Conservation (phyloP, 116 monocot genomes). For the Papilionanthe hybrid region DNA sequence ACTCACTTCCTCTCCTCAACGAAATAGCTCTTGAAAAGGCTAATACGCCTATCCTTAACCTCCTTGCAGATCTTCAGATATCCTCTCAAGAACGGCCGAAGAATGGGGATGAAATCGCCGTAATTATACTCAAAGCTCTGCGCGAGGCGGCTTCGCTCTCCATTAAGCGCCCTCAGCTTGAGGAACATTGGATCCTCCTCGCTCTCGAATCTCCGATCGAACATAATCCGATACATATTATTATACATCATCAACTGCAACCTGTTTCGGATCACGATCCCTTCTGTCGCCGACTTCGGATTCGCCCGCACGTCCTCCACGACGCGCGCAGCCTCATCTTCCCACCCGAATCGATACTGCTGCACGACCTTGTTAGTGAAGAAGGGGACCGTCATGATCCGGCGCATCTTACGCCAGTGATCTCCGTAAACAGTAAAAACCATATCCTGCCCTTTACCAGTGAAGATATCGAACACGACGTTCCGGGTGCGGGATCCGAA, state of each 20-base stretch:
- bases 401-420: slow-evolving; percentile 90
- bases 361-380: slow-evolving; percentile 97
- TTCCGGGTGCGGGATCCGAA: slow-evolving; percentile 85
- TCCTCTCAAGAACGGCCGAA: slow-evolving; percentile 31
- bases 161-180: slow-evolving; percentile 24
- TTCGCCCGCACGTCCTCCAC: slow-evolving; percentile 48
- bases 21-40: slow-evolving; percentile 35
- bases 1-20: slow-evolving; percentile 23
- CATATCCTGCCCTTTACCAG: slow-evolving; percentile 94
- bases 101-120: slow-evolving; percentile 40
- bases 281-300: slow-evolving; percentile 25
- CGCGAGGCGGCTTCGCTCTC: slow-evolving; percentile 31
- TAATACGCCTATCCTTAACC: slow-evolving; percentile 24
- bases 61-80: slow-evolving; percentile 40
- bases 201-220: slow-evolving; percentile 31
- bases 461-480: slow-evolving; percentile 93
- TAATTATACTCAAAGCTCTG: slow-evolving; percentile 53
- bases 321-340: slow-evolving; percentile 58
- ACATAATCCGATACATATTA: slow-evolving; percentile 42
- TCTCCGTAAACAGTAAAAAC: slow-evolving; percentile 93
- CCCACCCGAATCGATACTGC: slow-evolving; percentile 80
- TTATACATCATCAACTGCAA: slow-evolving; percentile 48
- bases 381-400: slow-evolving; percentile 95
- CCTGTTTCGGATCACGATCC: slow-evolving; percentile 21
- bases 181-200: slow-evolving; percentile 29